Conservation (phyloP, 2,329 filamentous ascomycete genomes). For the Dothiorella sarmentorum region DNA sequence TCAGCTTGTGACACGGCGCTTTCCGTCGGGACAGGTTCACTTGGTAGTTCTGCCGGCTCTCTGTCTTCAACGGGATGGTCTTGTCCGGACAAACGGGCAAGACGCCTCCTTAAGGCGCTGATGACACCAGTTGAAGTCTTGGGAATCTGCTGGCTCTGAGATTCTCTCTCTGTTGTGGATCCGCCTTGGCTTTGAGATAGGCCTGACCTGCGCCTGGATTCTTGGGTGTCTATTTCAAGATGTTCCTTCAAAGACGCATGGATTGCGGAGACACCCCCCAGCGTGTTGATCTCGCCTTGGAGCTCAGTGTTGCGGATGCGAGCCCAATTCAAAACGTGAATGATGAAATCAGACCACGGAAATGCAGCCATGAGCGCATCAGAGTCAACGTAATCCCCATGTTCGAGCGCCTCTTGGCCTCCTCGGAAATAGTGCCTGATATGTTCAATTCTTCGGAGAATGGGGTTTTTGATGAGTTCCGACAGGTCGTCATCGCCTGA, state of each 20-base stretch:
- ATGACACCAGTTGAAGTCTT: not conserved
- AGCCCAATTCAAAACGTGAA: conserved; percentile 47
- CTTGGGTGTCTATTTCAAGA: not conserved
- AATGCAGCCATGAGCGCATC: conserved; percentile 45
- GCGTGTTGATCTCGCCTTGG: conserved; percentile 36
- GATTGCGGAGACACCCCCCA: conserved; percentile 45
- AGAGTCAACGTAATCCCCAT: conserved; percentile 39
- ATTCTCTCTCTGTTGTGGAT: conserved; percentile 2
- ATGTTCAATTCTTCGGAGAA: conserved; percentile 37
- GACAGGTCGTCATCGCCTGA: conserved; percentile 39
- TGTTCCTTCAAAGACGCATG: not conserved
- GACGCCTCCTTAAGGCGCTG: conserved; percentile 21
- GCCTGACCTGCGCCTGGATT: conserved; percentile 26
- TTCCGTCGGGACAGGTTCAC: not conserved
- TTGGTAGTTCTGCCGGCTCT: not conserved
- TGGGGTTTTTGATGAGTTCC: conserved; percentile 30
- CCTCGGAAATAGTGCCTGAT: conserved; percentile 36
- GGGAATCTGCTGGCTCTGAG: not conserved
- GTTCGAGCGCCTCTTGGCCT: conserved; percentile 30
- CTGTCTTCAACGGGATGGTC: not conserved
- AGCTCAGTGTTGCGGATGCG: conserved; percentile 46
- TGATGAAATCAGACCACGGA: conserved; percentile 49
- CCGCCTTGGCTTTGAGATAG: conserved; percentile 20
- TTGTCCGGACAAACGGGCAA: conserved; percentile 19
- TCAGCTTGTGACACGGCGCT: not conserved